A percentile compares a stretch with the other conserved stretches of the same genome.
phyloP scores from a whole-genome alignment of 164 flowering plant species.

The Tetracentron sinense region DNA sequence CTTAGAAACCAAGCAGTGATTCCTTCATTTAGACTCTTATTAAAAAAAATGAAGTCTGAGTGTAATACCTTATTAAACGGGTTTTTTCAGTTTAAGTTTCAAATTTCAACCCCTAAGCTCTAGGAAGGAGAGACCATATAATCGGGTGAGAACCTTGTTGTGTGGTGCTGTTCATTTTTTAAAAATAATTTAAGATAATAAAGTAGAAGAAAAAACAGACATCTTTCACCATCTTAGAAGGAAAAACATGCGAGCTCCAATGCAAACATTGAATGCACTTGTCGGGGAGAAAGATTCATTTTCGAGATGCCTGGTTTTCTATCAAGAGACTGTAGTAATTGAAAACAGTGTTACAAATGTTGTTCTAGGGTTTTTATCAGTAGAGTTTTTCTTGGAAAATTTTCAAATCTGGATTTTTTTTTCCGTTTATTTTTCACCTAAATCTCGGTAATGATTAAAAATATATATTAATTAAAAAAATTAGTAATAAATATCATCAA shows the following conservation, averaged over 20 bases:
- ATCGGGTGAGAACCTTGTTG: constrained; percentile 17
- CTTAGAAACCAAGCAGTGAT: constrained; percentile 4
- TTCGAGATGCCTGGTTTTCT: too few species aligned
- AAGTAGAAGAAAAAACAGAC: constrained; percentile 45
- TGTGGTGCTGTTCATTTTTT: background rate
- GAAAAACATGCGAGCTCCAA: constrained; percentile 39
- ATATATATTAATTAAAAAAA: too few species aligned
- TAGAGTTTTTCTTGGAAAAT: too few species aligned
- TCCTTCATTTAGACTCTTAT: background rate
- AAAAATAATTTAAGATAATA: too few species aligned
- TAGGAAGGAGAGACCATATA: constrained; percentile 17
- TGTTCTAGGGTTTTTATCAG: too few species aligned
- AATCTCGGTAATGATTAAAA: too few species aligned
- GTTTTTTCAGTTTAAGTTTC: constrained; percentile 1
- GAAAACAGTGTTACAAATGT: too few species aligned
- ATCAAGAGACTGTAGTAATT: too few species aligned
- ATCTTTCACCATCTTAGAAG: constrained; percentile 41
- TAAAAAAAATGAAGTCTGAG: background rate
- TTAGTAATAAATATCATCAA: too few species aligned
- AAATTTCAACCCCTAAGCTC: constrained; percentile 14
- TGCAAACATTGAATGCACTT: constrained; percentile 53
- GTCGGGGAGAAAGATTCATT: constrained; percentile 38
- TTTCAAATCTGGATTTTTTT: too few species aligned
- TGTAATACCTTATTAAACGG: constrained; percentile 6
- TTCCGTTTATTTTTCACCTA: too few species aligned